Base-by-base conservation (phyloP, 352 stramenopile genomes). In the Globisporangium middletonii region DNA sequence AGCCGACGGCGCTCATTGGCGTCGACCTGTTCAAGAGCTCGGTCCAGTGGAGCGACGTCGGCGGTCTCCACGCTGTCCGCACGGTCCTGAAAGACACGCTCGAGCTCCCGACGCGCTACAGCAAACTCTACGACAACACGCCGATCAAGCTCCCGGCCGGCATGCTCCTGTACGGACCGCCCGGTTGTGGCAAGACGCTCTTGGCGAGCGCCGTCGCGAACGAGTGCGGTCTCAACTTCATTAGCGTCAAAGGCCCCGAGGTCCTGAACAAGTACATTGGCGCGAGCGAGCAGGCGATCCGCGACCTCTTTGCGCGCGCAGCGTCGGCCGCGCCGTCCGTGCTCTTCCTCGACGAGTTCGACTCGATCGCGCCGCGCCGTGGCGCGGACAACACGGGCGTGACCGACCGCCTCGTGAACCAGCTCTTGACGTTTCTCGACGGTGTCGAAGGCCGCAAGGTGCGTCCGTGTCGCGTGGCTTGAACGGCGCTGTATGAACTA, bases 371-470 rank as follows among this genome's bases (percentile, higher is more conserved):
- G 33, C 95, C 95, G n/a, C 85, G 89, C 11, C 86, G 96, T 57
- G 96, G 95, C 41, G 82, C 83, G 13, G 84, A 98, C 63, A 92
- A 97, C 65, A 98, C 92, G 8, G 94, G 96, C 30, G 95, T 99
- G 35, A 99, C 95, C 0, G 96, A 99, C 66, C 79, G 97, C 23
- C 90, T 99, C 28, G 96, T 99, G 48, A 99, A 99, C 65, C 97
- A 99, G 59, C 73, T 99, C 49, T 83, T 99, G 0, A 99, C 96
- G 0, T 98, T 98, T 64, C 68, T 99, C 48, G 96, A 99, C 75
- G 96, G 96, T 43, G 95, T 99, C 13, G 96, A 99, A 73, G 76
- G 71, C 0, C 65, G 86, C 57, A 88, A 88, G 72, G 89, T 92
- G 55, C 45, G 52, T 43, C n/a, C 33, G 33, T 7, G 15, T 6